Evolutionary conservation across 345 rosid genomes (phyloP).

Genomic region (Linum tenue): DNA sequence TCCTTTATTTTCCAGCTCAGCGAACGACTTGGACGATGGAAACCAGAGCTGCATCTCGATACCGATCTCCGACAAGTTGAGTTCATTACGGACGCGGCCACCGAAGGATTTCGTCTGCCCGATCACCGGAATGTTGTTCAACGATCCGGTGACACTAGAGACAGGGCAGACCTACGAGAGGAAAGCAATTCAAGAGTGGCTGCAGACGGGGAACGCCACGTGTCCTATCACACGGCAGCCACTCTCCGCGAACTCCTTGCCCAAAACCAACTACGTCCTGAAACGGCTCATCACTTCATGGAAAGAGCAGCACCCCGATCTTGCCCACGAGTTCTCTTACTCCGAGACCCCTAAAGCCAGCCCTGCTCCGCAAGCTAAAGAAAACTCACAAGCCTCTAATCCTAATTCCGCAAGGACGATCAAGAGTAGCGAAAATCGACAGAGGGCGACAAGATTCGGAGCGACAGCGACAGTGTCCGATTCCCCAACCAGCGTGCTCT

Average conservation of each 20-base stretch:
- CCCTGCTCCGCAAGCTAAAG: conserved; percentile 22
- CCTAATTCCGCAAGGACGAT: conserved; percentile 13
- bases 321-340: conserved; percentile 45
- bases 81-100: conserved; percentile 32
- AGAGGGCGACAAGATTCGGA: conserved; percentile 29
- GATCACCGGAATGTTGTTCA: conserved; percentile 50
- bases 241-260: conserved; percentile 31
- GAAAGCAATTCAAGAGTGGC: conserved; percentile 68
- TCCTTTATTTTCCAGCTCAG: conserved; percentile 22
- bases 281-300: conserved; percentile 58
- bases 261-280: conserved; percentile 61
- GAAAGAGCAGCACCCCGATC: conserved; percentile 57
- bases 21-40: conserved; percentile 37
- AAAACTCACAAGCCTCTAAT: conserved; percentile 13
- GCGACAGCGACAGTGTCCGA: conserved; percentile 17
- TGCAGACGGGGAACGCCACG: conserved; percentile 44
- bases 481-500: conserved; percentile 57
- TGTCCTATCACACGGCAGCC: conserved; percentile 61
- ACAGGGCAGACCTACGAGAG: conserved; percentile 70
- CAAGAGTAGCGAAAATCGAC: conserved; percentile 20
- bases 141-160: conserved; percentile 62
- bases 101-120: conserved; percentile 70
- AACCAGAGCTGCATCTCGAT: conserved; percentile 36
- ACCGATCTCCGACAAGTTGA: conserved; percentile 35
- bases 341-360: conserved; percentile 45